Percentiles rank a stretch among this genome's conserved stretches.
Evolutionary conservation across 2,329 filamentous ascomycete species (phyloP).

Genomic region (Sclerotinia subarctica): DNA sequence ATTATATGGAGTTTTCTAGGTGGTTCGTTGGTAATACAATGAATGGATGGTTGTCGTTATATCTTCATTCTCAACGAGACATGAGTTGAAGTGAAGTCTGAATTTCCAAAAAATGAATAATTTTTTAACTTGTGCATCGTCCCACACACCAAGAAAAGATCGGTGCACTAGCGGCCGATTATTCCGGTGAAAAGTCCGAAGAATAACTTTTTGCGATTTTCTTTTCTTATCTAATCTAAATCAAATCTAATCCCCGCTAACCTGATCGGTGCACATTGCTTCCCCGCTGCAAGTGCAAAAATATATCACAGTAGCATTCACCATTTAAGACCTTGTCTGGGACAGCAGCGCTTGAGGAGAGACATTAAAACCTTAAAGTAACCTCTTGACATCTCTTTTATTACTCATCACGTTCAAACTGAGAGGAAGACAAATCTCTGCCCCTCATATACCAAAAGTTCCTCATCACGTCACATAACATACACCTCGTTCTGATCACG

Average conservation of each 20-base stretch:
- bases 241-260: not conserved
- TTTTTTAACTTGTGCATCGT: constrained; percentile 2
- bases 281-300: constrained; percentile 1
- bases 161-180: constrained; percentile 1
- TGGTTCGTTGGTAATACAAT: not conserved
- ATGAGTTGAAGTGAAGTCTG: not conserved
- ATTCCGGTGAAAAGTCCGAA: not conserved
- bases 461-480: not conserved
- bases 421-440: not conserved
- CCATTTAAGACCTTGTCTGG: constrained; percentile 1
- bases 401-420: not conserved
- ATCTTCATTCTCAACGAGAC: not conserved
- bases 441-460: not conserved
- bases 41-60: not conserved
- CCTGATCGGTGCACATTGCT: not conserved
- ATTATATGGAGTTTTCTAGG: too few relatives aligned
- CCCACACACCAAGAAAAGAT: not conserved
- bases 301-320: constrained; percentile 5
- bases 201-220: not conserved
- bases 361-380: constrained; percentile 9
- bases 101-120: not conserved
- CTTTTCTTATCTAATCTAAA: constrained; percentile 3
- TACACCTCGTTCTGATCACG: not conserved
- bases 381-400: not conserved
- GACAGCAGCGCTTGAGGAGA: not conserved